Evolutionary conservation across 1,284 basidiomycete genomes (phyloP).

Genomic region (Cutaneotrichosporon cutaneum): DNA sequence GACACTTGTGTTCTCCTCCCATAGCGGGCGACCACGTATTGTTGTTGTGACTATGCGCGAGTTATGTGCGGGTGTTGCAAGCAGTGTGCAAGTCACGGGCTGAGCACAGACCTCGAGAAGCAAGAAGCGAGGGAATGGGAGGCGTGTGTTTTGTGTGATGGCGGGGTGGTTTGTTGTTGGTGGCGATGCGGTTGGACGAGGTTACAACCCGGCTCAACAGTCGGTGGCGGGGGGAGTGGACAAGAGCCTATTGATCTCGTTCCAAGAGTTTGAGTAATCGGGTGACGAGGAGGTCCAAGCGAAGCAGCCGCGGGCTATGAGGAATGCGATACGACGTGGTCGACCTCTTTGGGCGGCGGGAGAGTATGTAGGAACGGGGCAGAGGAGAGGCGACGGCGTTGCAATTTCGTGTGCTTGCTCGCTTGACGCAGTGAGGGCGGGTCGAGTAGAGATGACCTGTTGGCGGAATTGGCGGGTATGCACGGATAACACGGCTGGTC

Average conservation of each 20-base stretch:
- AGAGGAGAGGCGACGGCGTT: not conserved
- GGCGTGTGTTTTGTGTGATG: not conserved
- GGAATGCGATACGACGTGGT: not conserved
- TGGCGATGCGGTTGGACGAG: too few species aligned
- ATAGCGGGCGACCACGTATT: conserved; percentile 4
- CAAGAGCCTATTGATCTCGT: not conserved
- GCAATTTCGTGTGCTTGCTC: not conserved
- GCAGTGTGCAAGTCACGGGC: not conserved
- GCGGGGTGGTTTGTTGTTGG: not conserved
- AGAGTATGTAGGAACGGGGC: not conserved
- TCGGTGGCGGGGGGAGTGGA: not conserved
- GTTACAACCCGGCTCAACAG: too few species aligned
- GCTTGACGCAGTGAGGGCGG: not conserved
- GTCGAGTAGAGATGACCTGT: not conserved
- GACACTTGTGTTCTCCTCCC: conserved; percentile 32
- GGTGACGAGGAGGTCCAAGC: not conserved
- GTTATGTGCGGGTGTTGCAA: not conserved
- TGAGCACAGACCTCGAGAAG: not conserved
- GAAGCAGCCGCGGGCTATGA: not conserved
- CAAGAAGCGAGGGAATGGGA: not conserved
- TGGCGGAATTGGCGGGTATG: too few species aligned
- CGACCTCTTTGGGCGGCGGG: not conserved
- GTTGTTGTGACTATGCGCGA: not conserved
- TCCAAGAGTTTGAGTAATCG: not conserved
- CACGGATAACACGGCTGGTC: too few species aligned